These are phyloP conservation scores for Fusarium armeniacum DNA, from an alignment of 2,329 filamentous ascomycete species.

Conservation along the genomic window DNA sequence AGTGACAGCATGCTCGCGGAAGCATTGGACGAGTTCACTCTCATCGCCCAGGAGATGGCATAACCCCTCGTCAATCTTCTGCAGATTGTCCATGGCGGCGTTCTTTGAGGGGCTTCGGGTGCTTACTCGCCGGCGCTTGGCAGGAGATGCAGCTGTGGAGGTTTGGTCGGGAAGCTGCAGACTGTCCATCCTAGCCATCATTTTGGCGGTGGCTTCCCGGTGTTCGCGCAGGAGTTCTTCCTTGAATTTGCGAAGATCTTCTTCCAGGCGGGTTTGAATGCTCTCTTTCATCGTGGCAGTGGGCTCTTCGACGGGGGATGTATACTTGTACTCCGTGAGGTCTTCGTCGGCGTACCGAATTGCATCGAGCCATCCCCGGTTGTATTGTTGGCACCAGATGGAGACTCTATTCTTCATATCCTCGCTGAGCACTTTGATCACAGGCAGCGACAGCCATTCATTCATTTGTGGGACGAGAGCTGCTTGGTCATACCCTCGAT, in stretches of 20 bases:
- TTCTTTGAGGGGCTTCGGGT: background rate
- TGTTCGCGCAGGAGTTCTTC: background rate
- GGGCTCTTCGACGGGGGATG: background rate
- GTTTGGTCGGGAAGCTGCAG: background rate
- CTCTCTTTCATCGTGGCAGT: background rate
- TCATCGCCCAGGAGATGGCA: background rate
- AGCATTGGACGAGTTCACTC: background rate
- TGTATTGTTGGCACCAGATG: background rate
- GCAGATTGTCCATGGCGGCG: background rate
- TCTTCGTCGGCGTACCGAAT: background rate
- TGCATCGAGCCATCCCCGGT: background rate
- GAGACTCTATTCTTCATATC: constrained; percentile 11
- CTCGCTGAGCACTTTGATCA: background rate
- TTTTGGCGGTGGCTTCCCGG: accelerated
- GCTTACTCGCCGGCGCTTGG: background rate
- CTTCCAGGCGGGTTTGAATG: background rate
- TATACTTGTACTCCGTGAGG: background rate
- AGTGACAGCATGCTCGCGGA: background rate
- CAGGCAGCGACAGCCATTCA: background rate
- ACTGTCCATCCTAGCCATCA: background rate
- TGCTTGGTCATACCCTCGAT: background rate
- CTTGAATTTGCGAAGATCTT: background rate
- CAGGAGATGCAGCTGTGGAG: background rate
- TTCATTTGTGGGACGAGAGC: background rate
- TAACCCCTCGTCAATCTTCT: background rate